A percentile compares a stretch with the other conserved stretches of the same genome.
Conservation (phyloP, 305 asterid genomes). For the Ruellia speciosa region DNA sequence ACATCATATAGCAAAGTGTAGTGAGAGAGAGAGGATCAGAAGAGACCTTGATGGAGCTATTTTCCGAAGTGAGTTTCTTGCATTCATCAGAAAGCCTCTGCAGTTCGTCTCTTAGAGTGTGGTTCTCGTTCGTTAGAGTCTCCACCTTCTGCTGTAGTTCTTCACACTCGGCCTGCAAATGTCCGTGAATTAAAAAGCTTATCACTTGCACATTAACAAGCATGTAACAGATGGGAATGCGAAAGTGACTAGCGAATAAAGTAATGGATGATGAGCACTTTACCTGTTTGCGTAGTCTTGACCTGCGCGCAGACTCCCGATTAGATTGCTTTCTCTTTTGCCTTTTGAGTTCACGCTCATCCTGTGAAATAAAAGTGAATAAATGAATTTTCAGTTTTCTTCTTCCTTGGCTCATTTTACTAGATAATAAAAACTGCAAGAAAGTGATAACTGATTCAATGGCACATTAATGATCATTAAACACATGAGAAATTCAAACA, state of each 20-base stretch:
- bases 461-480: too few species aligned
- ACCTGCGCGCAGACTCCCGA: conserved; percentile 95
- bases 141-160: conserved; percentile 60
- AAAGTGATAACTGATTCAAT: too few species aligned
- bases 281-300: conserved; percentile 95
- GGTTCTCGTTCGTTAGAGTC: conserved; percentile 44
- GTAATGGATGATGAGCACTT: neutral
- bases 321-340: conserved; percentile 96
- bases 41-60: conserved; percentile 44
- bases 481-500: too few species aligned
- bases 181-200: neutral
- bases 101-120: conserved; percentile 42
- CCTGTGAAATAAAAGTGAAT: conserved; percentile 29
- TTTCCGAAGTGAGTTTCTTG: conserved; percentile 55
- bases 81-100: conserved; percentile 58
- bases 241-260: conserved; percentile 3
- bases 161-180: conserved; percentile 61
- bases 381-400: neutral
- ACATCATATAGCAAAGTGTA: too few species aligned
- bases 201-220: too few species aligned
- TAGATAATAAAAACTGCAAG: too few species aligned
- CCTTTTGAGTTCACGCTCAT: conserved; percentile 80
- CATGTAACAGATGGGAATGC: neutral
- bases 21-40: neutral
- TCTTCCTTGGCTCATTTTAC: neutral